phyloP scores from a whole-genome alignment of 2,329 filamentous ascomycete species.

The Arthrobotrys megalospora region DNA sequence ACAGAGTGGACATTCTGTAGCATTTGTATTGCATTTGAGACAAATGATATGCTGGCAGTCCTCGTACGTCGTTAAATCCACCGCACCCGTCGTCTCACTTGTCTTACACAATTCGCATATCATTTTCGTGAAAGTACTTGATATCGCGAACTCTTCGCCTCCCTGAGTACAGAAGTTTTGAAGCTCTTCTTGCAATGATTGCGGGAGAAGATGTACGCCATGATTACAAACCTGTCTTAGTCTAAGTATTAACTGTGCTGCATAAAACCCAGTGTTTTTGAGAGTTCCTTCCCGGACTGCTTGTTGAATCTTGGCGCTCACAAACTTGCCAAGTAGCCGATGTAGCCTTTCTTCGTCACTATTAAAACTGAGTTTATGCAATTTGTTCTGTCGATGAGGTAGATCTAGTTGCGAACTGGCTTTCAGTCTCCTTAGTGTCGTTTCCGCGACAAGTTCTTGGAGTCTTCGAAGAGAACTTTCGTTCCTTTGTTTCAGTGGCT shows the following conservation, averaged over 20 bases:
- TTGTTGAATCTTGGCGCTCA: constrained; percentile 1
- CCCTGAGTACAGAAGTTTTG: neutral
- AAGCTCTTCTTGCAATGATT: neutral
- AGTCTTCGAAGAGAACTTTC: constrained; percentile 62
- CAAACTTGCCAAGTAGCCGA: constrained; percentile 13
- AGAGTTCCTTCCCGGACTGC: neutral
- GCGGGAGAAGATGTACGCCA: constrained; percentile 39
- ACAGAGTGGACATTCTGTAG: constrained; percentile 31
- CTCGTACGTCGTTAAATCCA: neutral
- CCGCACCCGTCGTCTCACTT: neutral
- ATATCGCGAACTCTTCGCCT: neutral
- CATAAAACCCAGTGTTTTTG: neutral
- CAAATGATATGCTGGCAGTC: constrained; percentile 40
- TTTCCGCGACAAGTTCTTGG: constrained; percentile 64
- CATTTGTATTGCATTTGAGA: constrained; percentile 6
- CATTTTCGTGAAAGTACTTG: neutral
- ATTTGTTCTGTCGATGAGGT: constrained; percentile 30
- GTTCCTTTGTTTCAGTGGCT: constrained; percentile 62
- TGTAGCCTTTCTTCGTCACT: constrained; percentile 33
- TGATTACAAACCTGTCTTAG: constrained; percentile 62
- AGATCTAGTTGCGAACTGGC: constrained; percentile 40
- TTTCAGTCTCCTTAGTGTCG: constrained; percentile 66
- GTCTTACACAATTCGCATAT: constrained; percentile 36
- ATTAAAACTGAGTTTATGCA: constrained; percentile 53
- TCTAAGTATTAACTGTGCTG: constrained; percentile 54